Conservation (phyloP, 2,329 filamentous ascomycete species). For the Thielaviopsis punctulata region DNA sequence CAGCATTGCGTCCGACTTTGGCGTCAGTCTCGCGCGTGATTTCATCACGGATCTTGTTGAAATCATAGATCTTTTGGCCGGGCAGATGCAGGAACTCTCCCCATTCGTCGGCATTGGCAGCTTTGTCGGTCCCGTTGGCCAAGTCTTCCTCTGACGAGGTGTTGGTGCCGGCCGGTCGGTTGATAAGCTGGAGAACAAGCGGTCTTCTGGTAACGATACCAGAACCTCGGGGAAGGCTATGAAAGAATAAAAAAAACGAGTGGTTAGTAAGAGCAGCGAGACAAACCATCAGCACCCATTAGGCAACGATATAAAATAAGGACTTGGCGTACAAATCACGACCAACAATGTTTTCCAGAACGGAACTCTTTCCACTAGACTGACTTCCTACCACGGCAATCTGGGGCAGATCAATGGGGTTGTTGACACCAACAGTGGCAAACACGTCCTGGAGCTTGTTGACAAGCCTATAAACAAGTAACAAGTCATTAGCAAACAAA, state of each 20-base stretch:
- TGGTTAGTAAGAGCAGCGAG: constrained; percentile 11
- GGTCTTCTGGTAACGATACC: constrained; percentile 94
- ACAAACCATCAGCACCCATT: constrained; percentile 14
- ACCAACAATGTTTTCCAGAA: constrained; percentile 95
- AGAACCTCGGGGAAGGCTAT: constrained; percentile 83
- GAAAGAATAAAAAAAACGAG: constrained; percentile 16
- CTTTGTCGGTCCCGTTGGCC: constrained; percentile 55
- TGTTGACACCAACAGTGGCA: constrained; percentile 93
- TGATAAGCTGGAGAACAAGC: constrained; percentile 94
- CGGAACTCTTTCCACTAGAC: constrained; percentile 98
- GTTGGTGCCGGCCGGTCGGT: constrained; percentile 61
- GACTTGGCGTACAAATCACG: constrained; percentile 84
- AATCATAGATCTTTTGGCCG: constrained; percentile 93
- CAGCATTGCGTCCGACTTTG: constrained; percentile 90
- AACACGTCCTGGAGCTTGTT: constrained; percentile 99
- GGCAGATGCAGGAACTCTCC: constrained; percentile 97
- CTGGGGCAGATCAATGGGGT: constrained; percentile 96
- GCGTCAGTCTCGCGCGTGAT: constrained; percentile 92
- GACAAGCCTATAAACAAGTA: constrained; percentile 44
- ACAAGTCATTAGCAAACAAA: neutral
- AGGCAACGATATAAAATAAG: constrained; percentile 9
- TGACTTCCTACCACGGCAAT: constrained; percentile 97
- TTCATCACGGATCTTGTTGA: constrained; percentile 95
- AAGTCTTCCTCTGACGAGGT: constrained; percentile 52
- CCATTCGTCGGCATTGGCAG: constrained; percentile 90